These are phyloP conservation scores for Ceratocystis lukuohia DNA, from an alignment of 2,329 filamentous ascomycete species.

Conservation along the genomic window DNA sequence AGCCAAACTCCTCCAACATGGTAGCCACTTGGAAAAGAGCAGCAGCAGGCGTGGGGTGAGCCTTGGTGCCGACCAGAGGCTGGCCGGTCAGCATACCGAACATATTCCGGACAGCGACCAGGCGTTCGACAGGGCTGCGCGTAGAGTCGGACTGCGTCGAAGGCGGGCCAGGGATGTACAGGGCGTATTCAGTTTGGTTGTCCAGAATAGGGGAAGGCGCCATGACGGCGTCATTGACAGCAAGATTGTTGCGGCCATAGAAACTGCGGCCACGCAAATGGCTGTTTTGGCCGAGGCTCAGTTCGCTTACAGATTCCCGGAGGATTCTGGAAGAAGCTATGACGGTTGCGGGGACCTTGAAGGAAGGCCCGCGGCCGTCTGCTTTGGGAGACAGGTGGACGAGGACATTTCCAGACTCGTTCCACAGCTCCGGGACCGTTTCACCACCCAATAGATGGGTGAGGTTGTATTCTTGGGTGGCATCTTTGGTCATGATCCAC, in stretches of 20 bases:
- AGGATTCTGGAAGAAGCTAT: constrained; percentile 43
- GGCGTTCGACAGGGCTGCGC: constrained; percentile 29
- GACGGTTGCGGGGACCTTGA: constrained; percentile 44
- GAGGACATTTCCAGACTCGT: constrained; percentile 43
- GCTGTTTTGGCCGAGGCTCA: constrained; percentile 18
- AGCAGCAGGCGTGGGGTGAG: constrained; percentile 38
- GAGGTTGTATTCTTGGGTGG: constrained; percentile 43
- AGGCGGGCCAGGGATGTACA: constrained; percentile 40
- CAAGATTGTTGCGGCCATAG: constrained; percentile 35
- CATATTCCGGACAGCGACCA: constrained; percentile 49
- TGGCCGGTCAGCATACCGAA: constrained; percentile 54
- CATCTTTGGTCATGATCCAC: constrained; percentile 42
- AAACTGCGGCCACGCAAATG: constrained; percentile 33
- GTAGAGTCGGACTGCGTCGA: constrained; percentile 26
- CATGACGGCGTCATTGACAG: constrained; percentile 36
- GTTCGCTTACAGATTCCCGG: constrained; percentile 34
- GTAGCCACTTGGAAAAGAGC: constrained; percentile 41
- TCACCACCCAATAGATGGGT: constrained; percentile 39
- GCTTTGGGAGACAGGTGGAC: constrained; percentile 44
- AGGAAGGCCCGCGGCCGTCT: constrained; percentile 41
- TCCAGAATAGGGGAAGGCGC: constrained; percentile 29
- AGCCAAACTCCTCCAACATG: constrained; percentile 44
- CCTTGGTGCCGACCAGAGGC: constrained; percentile 45
- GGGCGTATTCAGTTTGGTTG: constrained; percentile 31
- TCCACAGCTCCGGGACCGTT: constrained; percentile 54